Percentiles rank a stretch among this genome's conserved stretches.
phyloP scores from a whole-genome alignment of 805 yeast species.

The Saccharomycopsis guyanensis region DNA sequence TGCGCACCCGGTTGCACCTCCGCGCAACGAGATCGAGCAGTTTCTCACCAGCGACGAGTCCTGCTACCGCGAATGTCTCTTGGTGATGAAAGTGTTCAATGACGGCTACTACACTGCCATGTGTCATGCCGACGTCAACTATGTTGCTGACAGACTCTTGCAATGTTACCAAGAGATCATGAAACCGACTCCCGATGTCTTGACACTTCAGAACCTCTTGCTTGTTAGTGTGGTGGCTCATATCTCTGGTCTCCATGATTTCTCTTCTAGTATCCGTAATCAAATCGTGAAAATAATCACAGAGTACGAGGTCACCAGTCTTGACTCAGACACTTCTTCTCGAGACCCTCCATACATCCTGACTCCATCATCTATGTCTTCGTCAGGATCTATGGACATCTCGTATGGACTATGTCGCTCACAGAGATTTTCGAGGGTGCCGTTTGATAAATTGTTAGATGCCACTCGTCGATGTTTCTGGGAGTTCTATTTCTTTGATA shows the following conservation, averaged over 20 bases:
- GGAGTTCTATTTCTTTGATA: conserved; percentile 46
- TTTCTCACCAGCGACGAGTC: conserved; percentile 30
- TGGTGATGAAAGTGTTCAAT: conserved; percentile 41
- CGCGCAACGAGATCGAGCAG: conserved; percentile 28
- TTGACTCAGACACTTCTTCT: conserved; percentile 29
- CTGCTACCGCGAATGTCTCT: conserved; percentile 34
- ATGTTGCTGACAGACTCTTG: conserved; percentile 32
- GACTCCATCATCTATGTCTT: conserved; percentile 1
- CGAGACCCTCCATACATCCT: not conserved
- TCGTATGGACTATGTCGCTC: conserved; percentile 20
- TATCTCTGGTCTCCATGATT: conserved; percentile 43
- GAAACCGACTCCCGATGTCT: conserved; percentile 32
- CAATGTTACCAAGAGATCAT: conserved; percentile 27
- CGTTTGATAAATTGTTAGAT: conserved; percentile 21
- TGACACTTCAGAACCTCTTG: conserved; percentile 36
- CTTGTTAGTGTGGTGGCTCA: conserved; percentile 39
- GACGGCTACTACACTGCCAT: conserved; percentile 37
- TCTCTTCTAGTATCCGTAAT: conserved; percentile 36
- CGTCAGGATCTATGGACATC: not conserved
- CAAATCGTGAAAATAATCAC: conserved; percentile 34
- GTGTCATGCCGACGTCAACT: conserved; percentile 34
- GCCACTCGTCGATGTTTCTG: conserved; percentile 40
- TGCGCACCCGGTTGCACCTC: conserved; percentile 43
- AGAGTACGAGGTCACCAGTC: conserved; percentile 32
- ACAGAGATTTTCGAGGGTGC: conserved; percentile 13